These are phyloP conservation scores for Vitis cinerea DNA, from an alignment of 164 flowering plant species.

Conservation along the genomic window DNA sequence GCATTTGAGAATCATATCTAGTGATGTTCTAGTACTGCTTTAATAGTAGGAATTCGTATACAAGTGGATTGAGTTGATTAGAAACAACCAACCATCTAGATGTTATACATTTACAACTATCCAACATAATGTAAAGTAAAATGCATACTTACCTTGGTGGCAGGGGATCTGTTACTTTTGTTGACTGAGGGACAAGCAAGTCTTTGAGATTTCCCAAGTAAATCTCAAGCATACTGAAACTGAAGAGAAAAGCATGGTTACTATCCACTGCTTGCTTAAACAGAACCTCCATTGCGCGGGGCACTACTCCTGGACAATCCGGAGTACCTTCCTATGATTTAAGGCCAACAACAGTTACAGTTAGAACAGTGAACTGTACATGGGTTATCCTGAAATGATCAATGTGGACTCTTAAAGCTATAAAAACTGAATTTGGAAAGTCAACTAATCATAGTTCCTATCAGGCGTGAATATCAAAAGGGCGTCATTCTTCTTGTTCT, in stretches of 20 bases:
- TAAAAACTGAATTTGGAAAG: not conserved
- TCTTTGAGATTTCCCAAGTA: conserved; percentile 67
- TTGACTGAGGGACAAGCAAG: conserved; percentile 47
- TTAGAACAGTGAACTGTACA: not conserved
- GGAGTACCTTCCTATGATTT: conserved; percentile 52
- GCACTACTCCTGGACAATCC: conserved; percentile 56
- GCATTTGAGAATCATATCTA: too few relatives aligned
- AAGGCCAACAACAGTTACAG: not conserved
- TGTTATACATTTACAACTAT: too few relatives aligned
- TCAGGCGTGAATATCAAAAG: too few relatives aligned
- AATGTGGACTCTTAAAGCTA: not conserved
- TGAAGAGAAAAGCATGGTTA: conserved; percentile 37
- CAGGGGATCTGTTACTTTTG: conserved; percentile 31
- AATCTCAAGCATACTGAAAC: conserved; percentile 72
- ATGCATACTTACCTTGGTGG: conserved; percentile 39
- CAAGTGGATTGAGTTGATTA: too few relatives aligned
- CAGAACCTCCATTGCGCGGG: conserved; percentile 46
- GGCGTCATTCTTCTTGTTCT: too few relatives aligned
- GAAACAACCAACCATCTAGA: too few relatives aligned
- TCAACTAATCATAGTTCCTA: not conserved
- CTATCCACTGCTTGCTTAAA: conserved; percentile 53
- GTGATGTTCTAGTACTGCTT: too few relatives aligned
- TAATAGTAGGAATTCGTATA: too few relatives aligned
- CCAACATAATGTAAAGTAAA: not conserved
- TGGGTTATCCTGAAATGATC: not conserved